Evolutionary conservation across 768 basidiomycete genomes (phyloP), one percentile per base, ranked within the genome.

Genomic region (Termitomyces sp.): DNA sequence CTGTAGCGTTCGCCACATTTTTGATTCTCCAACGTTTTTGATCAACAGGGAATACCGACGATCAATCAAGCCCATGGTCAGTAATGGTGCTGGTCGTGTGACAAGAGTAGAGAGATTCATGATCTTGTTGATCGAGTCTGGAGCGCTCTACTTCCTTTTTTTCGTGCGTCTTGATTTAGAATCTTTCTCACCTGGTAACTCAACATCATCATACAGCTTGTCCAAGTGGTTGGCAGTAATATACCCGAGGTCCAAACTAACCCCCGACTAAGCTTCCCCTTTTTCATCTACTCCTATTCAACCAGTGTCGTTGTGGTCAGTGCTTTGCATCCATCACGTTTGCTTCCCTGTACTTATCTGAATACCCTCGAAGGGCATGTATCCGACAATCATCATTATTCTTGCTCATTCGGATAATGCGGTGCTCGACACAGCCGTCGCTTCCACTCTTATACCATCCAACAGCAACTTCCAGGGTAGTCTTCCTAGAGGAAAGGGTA

Each of bases 231-330:
- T n/a, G 62, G 62, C 11, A 59, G 62, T 18, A 56, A 52, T 33
- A 51, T 59, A 11, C 33, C 58, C 20, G 54, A 46, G 1, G 48
- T 56, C 20, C 40, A 56, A n/a, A 38, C 2, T 13, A 51, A 59
- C 49, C 54, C 50, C 6, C 48, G 22, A 6, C 32, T 55, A 18
- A 58, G 40, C 8, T 63, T 63, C 20, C 54, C 58, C 12, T 55
- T 56, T n/a, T 50, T 55, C 15, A 40, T 63, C 24, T 63, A 59
- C 35, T 59, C 58, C 4, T 63, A 45, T 52, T 59, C 62, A 11
- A 63, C 62, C n/a, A 59, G 58, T 22, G 58, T 63, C 6, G 42
- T 63, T 15, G 62, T 63, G 13, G 62, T 63, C 20, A 44, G 62
- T 59, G 11, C 44, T 2, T 13, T 11, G 11, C 16, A 28, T 28